Base-by-base conservation (phyloP, 2,329 filamentous ascomycete species). In the Diaporthe sp. region DNA sequence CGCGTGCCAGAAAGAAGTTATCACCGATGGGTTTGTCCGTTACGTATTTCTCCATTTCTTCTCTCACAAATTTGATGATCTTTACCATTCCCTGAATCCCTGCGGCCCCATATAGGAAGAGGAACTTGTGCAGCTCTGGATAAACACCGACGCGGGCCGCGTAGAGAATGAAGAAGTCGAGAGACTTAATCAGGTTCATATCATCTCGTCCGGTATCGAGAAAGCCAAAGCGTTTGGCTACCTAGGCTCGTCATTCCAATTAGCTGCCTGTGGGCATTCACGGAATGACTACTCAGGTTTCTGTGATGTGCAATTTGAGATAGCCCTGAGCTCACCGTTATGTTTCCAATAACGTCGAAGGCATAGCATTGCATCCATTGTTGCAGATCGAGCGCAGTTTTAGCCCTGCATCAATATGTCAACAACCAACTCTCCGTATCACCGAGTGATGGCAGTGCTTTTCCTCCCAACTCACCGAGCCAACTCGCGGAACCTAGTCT, bases 311-410 rank as follows among this genome's bases (percentile, higher is more conserved):
- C 15, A 55, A 31, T 31, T 13, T 8, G 3, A 25, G 6, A 28
- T n/a, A 53, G 13, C 7, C 13, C 22, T 42, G 34, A 10, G 13
- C 62, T 53, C 39, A 68, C 65, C 25, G 74, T 75, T 46, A 75
- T 75, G 22, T 67, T 59, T 22, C 70, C 70, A 42, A 75, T 75
- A 19, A 75, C 74, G 37, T 75, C 74, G 17, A 75, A 73, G 2
- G 74, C 74, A 51, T 73, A 75, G 61, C 70, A 75, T 53, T 73
- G 74, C 42, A 75, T 51, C 74, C 74, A 75, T 22, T 55, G 31
- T 28, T 69, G 65, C 34, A 69, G 28, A 25, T 69, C 65, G 22
- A 69, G n/a, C 6, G 65, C 19, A 28, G 8, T 53, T 9, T n/a
- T 34, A 7, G 46, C 31, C 28, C 61, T 67, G 19, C 22, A 4